A percentile compares a stretch with the other conserved stretches of the same genome.
Evolutionary conservation across 106 monocot genomes (phyloP).

Genomic region (Allium fistulosum): DNA sequence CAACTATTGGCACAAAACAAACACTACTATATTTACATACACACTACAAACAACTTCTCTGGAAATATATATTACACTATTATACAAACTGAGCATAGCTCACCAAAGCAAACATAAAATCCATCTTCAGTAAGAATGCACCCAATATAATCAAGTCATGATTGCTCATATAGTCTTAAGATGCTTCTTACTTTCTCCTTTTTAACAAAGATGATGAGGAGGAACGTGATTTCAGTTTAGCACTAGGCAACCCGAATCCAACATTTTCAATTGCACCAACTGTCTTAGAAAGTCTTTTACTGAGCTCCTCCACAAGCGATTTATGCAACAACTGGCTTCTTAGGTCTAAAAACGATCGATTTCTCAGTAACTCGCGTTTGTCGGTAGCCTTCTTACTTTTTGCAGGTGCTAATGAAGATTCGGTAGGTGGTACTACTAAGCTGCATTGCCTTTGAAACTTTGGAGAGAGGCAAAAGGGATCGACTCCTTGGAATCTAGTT

Average conservation of each 20-base stretch:
- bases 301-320: constrained; percentile 44
- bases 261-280: constrained; percentile 64
- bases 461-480: not conserved
- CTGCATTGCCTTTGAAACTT: constrained; percentile 21
- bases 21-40: too few species aligned
- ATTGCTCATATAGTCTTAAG: too few species aligned
- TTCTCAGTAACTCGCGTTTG: constrained; percentile 19
- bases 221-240: constrained; percentile 3
- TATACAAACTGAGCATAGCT: too few species aligned
- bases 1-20: too few species aligned
- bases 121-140: too few species aligned
- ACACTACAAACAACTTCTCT: too few species aligned
- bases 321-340: constrained; percentile 56
- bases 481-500: constrained; percentile 12
- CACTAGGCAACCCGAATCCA: constrained; percentile 30
- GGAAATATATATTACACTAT: too few species aligned
- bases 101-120: too few species aligned
- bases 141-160: too few species aligned
- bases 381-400: constrained; percentile 16
- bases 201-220: constrained; percentile 1
- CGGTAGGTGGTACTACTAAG: not conserved
- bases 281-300: constrained; percentile 42
- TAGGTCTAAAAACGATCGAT: constrained; percentile 48
- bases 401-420: constrained; percentile 4
- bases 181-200: too few species aligned